Base-by-base conservation (phyloP, 345 rosid species). In the Diplotaxis tenuifolia region DNA sequence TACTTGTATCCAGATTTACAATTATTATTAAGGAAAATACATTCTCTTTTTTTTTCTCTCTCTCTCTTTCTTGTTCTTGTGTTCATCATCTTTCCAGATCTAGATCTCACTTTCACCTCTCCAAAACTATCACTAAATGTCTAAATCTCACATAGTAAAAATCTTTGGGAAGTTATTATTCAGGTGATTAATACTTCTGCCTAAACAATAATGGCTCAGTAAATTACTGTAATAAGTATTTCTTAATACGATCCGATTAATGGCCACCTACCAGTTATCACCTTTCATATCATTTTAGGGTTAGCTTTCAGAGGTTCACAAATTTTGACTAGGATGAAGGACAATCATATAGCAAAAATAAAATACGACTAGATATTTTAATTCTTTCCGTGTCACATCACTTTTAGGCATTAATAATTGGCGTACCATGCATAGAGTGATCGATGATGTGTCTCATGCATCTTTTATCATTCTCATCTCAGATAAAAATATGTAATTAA, bases 401-500 rank as follows among this genome's bases (percentile, higher is more conserved):
- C 22, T 59, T 31, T 31, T 1, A 31, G 45, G 15, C 64, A 59
- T 59, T 29, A 18, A 60, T 60, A 16, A 15, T 29, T 4, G 63
- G 22, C 7, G 40, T 14, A 25, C 62, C 34, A 59, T 29, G 14
- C 12, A 38, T 40, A 55, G 10, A 36, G 15, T 23, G 16, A 29
- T 45, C 53, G 20, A 47, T 29, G 22, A 71, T 47, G 47, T 59
- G 47, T 47, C 66, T 4, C 28, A 25, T 25, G 28, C 58, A 29
- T 47, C 14, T 47, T 45, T 18, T 49, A 2, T 60, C n/a, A 3
- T 28, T 12, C n/a, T 28, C 2, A 77, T 9, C 78, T 21, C 2
- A 85, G 81, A 6, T 82, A 84, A 8, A 8, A 9, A n/a, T n/a
- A n/a, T n/a, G n/a, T 14, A 23, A 4, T 7, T 38, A 82, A 20